Conservation (phyloP, 176 grass and related monocot species). For the Typha latifolia region DNA sequence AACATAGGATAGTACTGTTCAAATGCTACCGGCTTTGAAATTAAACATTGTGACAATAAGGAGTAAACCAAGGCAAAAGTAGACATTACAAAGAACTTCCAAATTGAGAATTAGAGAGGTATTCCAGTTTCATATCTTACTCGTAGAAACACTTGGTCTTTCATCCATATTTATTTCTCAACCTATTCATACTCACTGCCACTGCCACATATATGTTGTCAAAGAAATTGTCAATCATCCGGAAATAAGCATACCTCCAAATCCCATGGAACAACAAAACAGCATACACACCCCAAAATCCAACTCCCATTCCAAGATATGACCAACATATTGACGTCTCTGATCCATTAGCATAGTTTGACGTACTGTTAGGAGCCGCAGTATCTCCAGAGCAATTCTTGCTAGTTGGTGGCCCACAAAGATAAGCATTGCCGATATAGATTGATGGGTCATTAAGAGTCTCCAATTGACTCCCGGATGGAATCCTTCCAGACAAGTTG, state of each 20-base stretch:
- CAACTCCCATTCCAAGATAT: not conserved
- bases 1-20: no score
- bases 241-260: constrained; percentile 7
- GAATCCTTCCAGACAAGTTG: no score
- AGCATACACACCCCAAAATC: constrained; percentile 9
- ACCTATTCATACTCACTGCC: not conserved
- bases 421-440: no score
- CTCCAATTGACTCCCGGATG: no score
- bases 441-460: no score
- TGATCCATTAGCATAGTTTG: constrained; percentile 1
- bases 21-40: no score
- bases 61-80: no score
- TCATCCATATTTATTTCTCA: not conserved
- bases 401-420: not conserved
- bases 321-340: not conserved
- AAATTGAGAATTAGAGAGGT: fast-evolving
- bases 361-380: not conserved
- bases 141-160: not conserved
- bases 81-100: no score
- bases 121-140: no score
- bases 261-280: constrained; percentile 1
- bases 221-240: not conserved
- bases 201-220: not conserved
- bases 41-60: no score
- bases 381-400: constrained; percentile 15